These are phyloP conservation scores for Conringia planisiliqua DNA, from an alignment of 345 rosid genomes.

Conservation along the genomic window DNA sequence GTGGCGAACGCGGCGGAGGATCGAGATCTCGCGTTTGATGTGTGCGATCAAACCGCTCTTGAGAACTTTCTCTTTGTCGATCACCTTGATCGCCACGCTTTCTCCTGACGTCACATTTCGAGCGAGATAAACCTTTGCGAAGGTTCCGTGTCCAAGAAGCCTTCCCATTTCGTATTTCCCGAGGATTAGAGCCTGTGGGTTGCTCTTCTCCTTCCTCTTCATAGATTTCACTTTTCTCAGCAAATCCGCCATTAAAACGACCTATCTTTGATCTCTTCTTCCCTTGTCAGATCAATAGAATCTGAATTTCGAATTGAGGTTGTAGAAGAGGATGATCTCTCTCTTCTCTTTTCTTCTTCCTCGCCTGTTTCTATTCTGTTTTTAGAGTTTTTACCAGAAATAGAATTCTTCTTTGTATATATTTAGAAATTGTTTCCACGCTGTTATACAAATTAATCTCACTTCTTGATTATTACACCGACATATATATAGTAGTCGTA, in stretches of 20 bases:
- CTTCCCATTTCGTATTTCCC: slow-evolving; percentile 72
- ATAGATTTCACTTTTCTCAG: slow-evolving; percentile 21
- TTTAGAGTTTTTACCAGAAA: slow-evolving; percentile 21
- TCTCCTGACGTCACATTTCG: slow-evolving; percentile 49
- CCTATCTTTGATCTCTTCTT: neutral
- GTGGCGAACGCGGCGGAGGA: slow-evolving; percentile 85
- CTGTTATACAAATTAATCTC: neutral
- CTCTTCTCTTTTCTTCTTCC: neutral
- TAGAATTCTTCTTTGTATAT: slow-evolving; percentile 1
- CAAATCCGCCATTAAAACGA: slow-evolving; percentile 27
- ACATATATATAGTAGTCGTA: neutral
- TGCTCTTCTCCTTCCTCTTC: slow-evolving; percentile 25
- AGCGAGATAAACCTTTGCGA: slow-evolving; percentile 89
- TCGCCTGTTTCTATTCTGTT: slow-evolving; percentile 13
- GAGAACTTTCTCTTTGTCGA: slow-evolving; percentile 70
- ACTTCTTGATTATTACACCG: neutral
- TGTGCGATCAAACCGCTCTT: slow-evolving; percentile 61
- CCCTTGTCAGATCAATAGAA: too few relatives aligned
- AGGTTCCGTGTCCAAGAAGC: slow-evolving; percentile 80
- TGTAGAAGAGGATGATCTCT: slow-evolving; percentile 23
- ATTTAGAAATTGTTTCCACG: slow-evolving; percentile 13
- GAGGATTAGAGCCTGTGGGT: slow-evolving; percentile 43
- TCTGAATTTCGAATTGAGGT: neutral
- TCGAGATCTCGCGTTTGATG: slow-evolving; percentile 82
- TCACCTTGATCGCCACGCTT: slow-evolving; percentile 70